A percentile compares a stretch with the other conserved stretches of the same genome.
phyloP scores from a whole-genome alignment of 2,329 filamentous ascomycete genomes.

The Fusarium hostae region DNA sequence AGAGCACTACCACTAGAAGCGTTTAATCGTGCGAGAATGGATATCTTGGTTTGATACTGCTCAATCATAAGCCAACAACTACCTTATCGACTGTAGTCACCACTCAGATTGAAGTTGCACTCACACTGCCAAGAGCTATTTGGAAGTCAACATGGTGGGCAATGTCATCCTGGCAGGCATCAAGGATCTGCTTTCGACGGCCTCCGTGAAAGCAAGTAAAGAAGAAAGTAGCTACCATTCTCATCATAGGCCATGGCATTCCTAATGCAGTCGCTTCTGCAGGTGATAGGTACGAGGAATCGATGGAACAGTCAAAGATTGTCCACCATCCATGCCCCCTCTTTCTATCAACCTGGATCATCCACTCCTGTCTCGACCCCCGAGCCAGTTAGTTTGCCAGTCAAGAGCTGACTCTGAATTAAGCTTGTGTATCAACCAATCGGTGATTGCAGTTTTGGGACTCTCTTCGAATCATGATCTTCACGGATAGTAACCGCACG shows the following conservation, averaged over 20 bases:
- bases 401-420: conserved; percentile 2
- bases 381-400: neutral
- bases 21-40: neutral
- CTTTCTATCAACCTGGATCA: conserved; percentile 2
- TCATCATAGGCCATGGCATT: conserved; percentile 40
- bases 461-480: conserved; percentile 1
- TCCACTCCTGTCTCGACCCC: conserved; percentile 18
- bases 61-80: conserved; percentile 28
- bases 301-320: conserved; percentile 19
- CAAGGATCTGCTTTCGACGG: conserved; percentile 22
- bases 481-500: conserved; percentile 7
- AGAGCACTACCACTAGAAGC: neutral
- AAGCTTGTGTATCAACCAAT: conserved; percentile 17
- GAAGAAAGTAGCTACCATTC: conserved; percentile 12
- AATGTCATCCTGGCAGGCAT: conserved; percentile 34
- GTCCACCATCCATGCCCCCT: conserved; percentile 1
- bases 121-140: conserved; percentile 15
- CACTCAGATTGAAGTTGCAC: neutral
- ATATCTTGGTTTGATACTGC: conserved; percentile 55
- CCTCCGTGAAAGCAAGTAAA: conserved; percentile 22
- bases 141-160: conserved; percentile 31
- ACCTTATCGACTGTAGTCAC: neutral
- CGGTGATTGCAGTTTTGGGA: conserved; percentile 36
- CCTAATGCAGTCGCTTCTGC: conserved; percentile 42
- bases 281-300: conserved; percentile 29